Evolutionary conservation across 371 early-diverging fungal species (phyloP).

Genomic region (Rhizopus microsporus): DNA sequence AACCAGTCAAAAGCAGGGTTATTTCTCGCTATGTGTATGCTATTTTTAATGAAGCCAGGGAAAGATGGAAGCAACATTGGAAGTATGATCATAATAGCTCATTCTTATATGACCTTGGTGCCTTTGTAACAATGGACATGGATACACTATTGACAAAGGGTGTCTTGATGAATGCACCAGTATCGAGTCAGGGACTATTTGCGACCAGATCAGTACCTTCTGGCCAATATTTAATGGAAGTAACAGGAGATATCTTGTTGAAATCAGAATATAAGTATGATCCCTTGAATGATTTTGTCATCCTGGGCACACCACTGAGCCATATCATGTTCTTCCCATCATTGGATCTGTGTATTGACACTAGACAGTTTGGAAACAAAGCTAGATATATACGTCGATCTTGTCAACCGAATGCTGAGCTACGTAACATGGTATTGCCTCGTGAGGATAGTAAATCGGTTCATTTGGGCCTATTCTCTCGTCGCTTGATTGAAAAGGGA

Average conservation of each 20-base stretch:
- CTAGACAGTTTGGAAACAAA: conserved; percentile 67
- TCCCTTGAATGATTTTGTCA: conserved; percentile 60
- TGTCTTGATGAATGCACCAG: conserved; percentile 18
- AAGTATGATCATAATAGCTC: conserved; percentile 10
- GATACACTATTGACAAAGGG: conserved; percentile 14
- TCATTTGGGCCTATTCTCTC: conserved; percentile 72
- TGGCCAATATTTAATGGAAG: conserved; percentile 67
- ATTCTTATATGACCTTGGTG: conserved; percentile 16
- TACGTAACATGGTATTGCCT: conserved; percentile 62
- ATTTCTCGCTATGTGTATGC: conserved; percentile 23
- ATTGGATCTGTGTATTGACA: conserved; percentile 72
- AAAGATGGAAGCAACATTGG: conserved; percentile 24
- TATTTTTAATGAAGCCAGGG: conserved; percentile 26
- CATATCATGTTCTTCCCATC: conserved; percentile 74
- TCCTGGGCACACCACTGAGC: conserved; percentile 64
- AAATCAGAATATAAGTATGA: conserved; percentile 65
- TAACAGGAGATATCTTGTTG: conserved; percentile 72
- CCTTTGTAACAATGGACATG: conserved; percentile 24
- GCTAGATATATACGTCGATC: conserved; percentile 71
- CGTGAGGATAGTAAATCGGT: conserved; percentile 49
- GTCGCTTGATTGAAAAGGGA: conserved; percentile 57
- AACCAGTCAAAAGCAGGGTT: conserved; percentile 18
- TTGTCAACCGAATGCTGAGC: conserved; percentile 71
- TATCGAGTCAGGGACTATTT: conserved; percentile 58
- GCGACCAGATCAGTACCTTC: conserved; percentile 57